Base-by-base conservation (phyloP, 345 rosid genomes). In the Gossypium bickii region DNA sequence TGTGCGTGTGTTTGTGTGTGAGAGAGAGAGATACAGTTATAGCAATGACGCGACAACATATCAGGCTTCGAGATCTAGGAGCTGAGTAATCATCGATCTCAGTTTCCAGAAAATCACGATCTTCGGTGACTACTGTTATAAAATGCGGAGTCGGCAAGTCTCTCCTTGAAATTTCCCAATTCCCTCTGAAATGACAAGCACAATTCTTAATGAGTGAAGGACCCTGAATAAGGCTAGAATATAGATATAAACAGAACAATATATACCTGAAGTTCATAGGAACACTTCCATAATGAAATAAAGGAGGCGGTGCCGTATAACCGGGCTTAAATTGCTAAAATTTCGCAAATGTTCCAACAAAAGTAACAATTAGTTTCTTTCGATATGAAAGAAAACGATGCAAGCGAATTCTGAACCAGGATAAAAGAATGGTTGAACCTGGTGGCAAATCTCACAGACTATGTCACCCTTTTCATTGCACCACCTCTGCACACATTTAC, bases 401-500 rank as follows among this genome's bases (percentile, higher is more conserved):
- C 7, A 13, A 34, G 41, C 41, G 5, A 34, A 34, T 34, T 34
- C 7, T 34, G 41, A 34, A 34, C 41, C 41, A 34, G 48, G 41
- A 16, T 13, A 44, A 58, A 53, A 66, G 55, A 61, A 73, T 57
- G 51, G 60, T 22, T 17, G 48, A 59, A 93, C 97, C 98, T 94
- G 90, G 18, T n/a, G 83, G 81, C 98, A 92, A 24, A 94, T 92
- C 83, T 94, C 97, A 51, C 97, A 94, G 72, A 76, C 60, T 8
- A 86, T 89, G 76, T 94, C 87, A 16, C 97, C 97, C 85, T 94
- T 94, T 51, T 85, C 95, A 38, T 84, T 79, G 85, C 98, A 94
- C 97, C 97, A 94, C 81, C 89, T 88, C 83, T 94, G 98, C n/a
- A 94, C 81, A 13, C 98, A 92, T 57, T 84, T 73, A 51, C 86